phyloP scores from a whole-genome alignment of 768 basidiomycete species.

The Boletus vermiculosoides region DNA sequence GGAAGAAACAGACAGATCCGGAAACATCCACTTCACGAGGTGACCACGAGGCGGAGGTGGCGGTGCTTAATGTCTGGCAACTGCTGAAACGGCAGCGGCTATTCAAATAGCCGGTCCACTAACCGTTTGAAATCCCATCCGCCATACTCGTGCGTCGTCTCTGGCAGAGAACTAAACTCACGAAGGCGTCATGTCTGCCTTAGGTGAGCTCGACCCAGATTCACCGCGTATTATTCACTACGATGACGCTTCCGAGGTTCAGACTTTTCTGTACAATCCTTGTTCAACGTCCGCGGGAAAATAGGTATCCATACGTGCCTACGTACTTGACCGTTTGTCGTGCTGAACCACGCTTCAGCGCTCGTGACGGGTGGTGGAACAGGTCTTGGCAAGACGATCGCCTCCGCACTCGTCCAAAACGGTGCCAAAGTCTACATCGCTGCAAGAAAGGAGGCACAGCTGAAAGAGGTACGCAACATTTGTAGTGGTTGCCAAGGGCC shows the following conservation, averaged over 20 bases:
- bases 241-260: neutral
- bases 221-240: neutral
- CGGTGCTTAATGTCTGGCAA: neutral
- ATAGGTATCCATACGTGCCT: conserved; percentile 46
- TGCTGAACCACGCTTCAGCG: conserved; percentile 39
- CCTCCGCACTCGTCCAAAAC: conserved; percentile 77
- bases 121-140: neutral
- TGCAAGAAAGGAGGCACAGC: conserved; percentile 73
- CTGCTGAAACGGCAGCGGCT: neutral
- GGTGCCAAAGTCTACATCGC: conserved; percentile 91
- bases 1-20: neutral
- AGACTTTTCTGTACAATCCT: conserved; percentile 52
- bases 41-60: neutral
- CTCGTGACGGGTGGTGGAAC: conserved; percentile 83
- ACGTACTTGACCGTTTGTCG: neutral
- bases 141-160: neutral
- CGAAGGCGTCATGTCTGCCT: conserved; percentile 12
- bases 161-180: neutral
- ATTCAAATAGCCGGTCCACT: neutral
- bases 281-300: conserved; percentile 70
- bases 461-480: conserved; percentile 58
- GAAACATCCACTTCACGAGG: neutral
- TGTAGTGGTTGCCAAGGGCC: conserved; percentile 37
- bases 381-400: conserved; percentile 84
- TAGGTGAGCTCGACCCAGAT: conserved; percentile 3